Percentiles rank a stretch among this genome's conserved stretches.
These are phyloP conservation scores for Vigna trinervia DNA, from an alignment of 306 rosid genomes.

Conservation along the genomic window DNA sequence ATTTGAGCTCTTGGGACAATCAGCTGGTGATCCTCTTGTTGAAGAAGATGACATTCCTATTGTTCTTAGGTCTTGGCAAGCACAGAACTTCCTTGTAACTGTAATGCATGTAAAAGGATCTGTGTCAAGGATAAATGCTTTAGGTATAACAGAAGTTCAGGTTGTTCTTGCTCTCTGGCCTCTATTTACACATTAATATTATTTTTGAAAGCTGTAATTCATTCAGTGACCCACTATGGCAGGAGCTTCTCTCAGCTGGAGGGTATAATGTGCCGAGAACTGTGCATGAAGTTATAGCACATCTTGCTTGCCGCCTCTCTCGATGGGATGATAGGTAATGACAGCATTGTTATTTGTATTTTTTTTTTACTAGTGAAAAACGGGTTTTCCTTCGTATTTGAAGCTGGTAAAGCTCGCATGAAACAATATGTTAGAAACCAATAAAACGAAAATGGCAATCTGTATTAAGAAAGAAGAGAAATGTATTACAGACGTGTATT, in stretches of 20 bases:
- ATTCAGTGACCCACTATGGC: constrained; percentile 39
- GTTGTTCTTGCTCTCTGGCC: constrained; percentile 55
- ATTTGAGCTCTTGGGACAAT: constrained; percentile 96
- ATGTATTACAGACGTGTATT: not conserved
- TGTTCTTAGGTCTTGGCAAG: constrained; percentile 96
- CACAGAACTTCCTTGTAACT: constrained; percentile 86
- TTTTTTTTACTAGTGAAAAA: not conserved
- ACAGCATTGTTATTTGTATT: constrained; percentile 15
- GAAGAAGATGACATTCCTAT: constrained; percentile 92
- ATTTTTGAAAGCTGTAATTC: constrained; percentile 19
- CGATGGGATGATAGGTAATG: constrained; percentile 98
- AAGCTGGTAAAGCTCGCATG: not conserved
- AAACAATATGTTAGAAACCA: constrained; percentile 18
- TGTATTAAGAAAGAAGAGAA: not conserved
- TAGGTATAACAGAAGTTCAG: constrained; percentile 97
- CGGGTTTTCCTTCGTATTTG: not conserved
- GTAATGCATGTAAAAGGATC: constrained; percentile 80
- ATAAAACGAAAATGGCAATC: not conserved
- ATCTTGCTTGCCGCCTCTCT: constrained; percentile 75
- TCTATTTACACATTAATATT: constrained; percentile 38
- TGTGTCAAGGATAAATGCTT: constrained; percentile 63
- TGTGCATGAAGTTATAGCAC: constrained; percentile 92
- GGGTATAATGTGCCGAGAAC: constrained; percentile 83
- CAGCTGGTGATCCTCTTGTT: constrained; percentile 83
- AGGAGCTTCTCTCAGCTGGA: constrained; percentile 92